Percentiles rank a stretch among this genome's conserved stretches.
Conservation (phyloP, 2,329 filamentous ascomycete species). For the Clarireedia paspali region DNA sequence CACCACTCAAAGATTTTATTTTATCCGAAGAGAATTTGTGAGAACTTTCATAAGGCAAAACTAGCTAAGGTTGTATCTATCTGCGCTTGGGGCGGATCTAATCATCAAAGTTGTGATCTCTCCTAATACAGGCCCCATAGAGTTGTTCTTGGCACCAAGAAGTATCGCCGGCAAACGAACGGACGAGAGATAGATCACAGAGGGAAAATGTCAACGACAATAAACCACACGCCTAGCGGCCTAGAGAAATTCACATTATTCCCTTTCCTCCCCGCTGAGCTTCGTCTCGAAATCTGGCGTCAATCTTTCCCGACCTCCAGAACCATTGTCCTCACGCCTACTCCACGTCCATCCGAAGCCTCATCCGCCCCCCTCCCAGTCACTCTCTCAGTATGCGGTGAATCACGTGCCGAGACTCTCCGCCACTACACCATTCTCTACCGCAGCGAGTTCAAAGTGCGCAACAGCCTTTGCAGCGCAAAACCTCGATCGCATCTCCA, state of each 20-base stretch:
- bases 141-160: not conserved
- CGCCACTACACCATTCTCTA: not conserved
- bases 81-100: too few relatives aligned
- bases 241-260: not conserved
- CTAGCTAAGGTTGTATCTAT: not conserved
- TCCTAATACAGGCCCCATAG: not conserved
- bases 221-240: not conserved
- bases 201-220: not conserved
- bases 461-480: too few relatives aligned
- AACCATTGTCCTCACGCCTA: not conserved
- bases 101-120: not conserved
- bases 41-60: not conserved
- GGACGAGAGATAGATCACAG: not conserved
- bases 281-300: constrained; percentile 4
- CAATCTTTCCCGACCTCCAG: not conserved
- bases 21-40: not conserved
- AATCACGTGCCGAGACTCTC: constrained; percentile 7
- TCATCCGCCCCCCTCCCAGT: not conserved
- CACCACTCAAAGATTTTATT: not conserved
- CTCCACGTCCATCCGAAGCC: not conserved
- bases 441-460: not conserved
- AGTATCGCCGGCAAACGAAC: too few relatives aligned
- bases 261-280: not conserved
- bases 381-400: not conserved
- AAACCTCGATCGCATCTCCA: not conserved